phyloP scores from a whole-genome alignment of 768 basidiomycete species.

The Grammothele lineata region DNA sequence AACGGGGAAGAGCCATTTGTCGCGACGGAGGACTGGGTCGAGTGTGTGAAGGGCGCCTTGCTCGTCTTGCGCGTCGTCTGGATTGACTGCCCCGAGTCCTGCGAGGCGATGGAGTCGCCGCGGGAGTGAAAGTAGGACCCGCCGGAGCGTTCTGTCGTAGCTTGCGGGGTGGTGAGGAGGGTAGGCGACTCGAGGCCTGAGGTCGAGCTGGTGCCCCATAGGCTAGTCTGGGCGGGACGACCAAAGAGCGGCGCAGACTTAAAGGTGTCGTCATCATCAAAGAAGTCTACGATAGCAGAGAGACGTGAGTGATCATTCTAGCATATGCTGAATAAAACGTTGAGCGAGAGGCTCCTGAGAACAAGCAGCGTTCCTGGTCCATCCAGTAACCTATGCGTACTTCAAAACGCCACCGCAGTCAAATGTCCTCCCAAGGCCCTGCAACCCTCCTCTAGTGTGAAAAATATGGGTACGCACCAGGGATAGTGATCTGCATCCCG shows the following conservation, averaged over 20 bases:
- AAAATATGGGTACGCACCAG: slow-evolving; percentile 29
- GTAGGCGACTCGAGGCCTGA: slow-evolving; percentile 69
- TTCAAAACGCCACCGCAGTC: no score
- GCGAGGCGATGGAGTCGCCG: slow-evolving; percentile 75
- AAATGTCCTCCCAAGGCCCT: no score
- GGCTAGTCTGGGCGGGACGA: slow-evolving; percentile 39
- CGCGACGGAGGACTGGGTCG: slow-evolving; percentile 67
- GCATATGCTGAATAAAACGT: no score
- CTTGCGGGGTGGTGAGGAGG: slow-evolving; percentile 51
- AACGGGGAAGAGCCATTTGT: slow-evolving; percentile 47
- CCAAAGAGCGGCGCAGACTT: slow-evolving; percentile 64
- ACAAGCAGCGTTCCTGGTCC: no score
- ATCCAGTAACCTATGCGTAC: no score
- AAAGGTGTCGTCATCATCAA: slow-evolving; percentile 66
- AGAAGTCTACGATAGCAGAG: slow-evolving; percentile 52
- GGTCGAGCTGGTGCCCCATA: slow-evolving; percentile 23
- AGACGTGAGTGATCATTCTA: neutral
- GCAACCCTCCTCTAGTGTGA: no score
- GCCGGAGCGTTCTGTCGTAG: slow-evolving; percentile 42
- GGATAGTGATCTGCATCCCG: slow-evolving; percentile 44
- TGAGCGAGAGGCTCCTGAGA: no score
- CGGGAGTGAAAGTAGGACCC: slow-evolving; percentile 70
- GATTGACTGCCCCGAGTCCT: slow-evolving; percentile 66
- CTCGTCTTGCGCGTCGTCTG: slow-evolving; percentile 33
- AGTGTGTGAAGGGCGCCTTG: slow-evolving; percentile 61